phyloP scores from a whole-genome alignment of 108 stramenopile genomes.

The Stephanodiscus minutulus region DNA sequence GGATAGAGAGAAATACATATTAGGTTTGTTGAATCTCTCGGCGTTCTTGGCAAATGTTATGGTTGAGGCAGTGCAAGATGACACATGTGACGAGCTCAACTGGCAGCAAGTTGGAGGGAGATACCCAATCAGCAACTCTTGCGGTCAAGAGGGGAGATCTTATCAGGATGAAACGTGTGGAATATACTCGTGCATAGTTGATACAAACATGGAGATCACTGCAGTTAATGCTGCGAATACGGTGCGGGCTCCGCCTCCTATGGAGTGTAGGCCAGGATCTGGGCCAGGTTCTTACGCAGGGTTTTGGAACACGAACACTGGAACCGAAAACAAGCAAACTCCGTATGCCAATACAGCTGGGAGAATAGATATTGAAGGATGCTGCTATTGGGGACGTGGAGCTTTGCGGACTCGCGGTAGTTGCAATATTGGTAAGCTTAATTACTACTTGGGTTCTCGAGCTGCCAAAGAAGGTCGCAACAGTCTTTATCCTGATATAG shows the following conservation, averaged over 20 bases:
- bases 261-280: constrained; percentile 1
- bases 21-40: constrained; percentile 1
- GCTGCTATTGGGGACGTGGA: constrained; percentile 48
- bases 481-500: constrained; percentile 36
- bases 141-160: constrained; percentile 45
- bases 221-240: constrained; percentile 3
- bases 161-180: constrained; percentile 40
- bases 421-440: constrained; percentile 40
- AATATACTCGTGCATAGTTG: neutral
- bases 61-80: constrained; percentile 49
- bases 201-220: constrained; percentile 6
- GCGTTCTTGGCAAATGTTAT: constrained; percentile 17
- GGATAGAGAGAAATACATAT: constrained; percentile 8
- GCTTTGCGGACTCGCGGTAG: constrained; percentile 25
- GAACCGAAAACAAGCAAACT: constrained; percentile 1
- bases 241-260: constrained; percentile 8
- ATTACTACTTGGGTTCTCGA: constrained; percentile 29
- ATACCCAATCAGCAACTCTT: constrained; percentile 2
- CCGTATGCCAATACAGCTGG: constrained; percentile 11
- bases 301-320: constrained; percentile 7
- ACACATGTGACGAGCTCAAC: constrained; percentile 52
- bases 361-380: constrained; percentile 40
- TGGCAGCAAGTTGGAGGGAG: constrained; percentile 33
- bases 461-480: constrained; percentile 34
- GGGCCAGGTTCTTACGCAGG: constrained; percentile 9